Evolutionary conservation across 345 rosid genomes (phyloP).

Genomic region (Gossypioides kirkii): DNA sequence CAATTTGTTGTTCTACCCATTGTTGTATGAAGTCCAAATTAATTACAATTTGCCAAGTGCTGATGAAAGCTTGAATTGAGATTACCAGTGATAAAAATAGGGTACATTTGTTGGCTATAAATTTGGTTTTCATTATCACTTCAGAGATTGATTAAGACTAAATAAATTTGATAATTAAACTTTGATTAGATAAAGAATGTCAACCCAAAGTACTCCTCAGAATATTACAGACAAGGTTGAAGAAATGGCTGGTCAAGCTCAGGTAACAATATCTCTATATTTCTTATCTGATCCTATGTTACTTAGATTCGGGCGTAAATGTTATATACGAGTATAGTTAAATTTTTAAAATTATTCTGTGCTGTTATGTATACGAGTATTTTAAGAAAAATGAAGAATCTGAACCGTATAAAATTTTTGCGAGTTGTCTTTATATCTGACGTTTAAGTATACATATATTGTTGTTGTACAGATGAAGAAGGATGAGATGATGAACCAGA

Average conservation of each 20-base stretch:
- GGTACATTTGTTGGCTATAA: background rate
- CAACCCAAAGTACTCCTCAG: background rate
- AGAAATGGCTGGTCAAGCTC: background rate
- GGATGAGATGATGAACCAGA: background rate
- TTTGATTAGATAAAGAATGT: background rate
- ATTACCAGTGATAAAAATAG: background rate
- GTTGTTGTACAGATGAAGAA: background rate
- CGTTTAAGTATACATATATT: background rate
- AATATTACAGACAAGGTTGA: background rate
- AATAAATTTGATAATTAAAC: background rate
- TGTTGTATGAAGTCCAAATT: background rate
- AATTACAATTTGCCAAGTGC: background rate
- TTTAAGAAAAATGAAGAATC: too few relatives aligned
- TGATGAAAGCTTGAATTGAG: background rate
- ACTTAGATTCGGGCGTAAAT: too few relatives aligned
- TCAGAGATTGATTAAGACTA: background rate
- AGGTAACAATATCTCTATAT: background rate
- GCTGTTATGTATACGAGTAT: too few relatives aligned
- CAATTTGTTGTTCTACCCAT: background rate
- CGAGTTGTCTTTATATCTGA: too few relatives aligned
- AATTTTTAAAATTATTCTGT: too few relatives aligned
- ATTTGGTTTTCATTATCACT: background rate
- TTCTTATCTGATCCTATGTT: background rate
- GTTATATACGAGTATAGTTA: too few relatives aligned
- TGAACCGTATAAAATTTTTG: too few relatives aligned